These are phyloP conservation scores for Glaciozyma antarctica DNA, from an alignment of 768 basidiomycete genomes.

Conservation along the genomic window DNA sequence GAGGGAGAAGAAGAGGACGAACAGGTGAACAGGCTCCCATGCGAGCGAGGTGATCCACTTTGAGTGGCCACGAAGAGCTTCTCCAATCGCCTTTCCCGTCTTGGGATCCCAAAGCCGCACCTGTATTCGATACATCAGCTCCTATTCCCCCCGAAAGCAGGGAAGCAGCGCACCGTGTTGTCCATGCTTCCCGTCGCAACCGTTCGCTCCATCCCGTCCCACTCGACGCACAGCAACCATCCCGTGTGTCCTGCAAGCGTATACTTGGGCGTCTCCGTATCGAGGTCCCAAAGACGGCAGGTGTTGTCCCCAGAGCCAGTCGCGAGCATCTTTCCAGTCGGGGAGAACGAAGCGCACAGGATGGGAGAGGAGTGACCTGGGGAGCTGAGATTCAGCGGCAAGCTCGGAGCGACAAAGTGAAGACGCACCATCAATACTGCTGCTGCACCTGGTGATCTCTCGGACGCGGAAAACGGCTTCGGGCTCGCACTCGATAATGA, in stretches of 20 bases:
- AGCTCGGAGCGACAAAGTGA: background rate
- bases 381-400: background rate
- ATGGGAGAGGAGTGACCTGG: conserved; percentile 85
- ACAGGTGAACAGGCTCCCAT: conserved; percentile 96
- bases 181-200: conserved; percentile 92
- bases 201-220: conserved; percentile 85
- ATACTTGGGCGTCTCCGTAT: conserved; percentile 83
- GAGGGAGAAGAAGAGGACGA: conserved; percentile 34
- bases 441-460: conserved; percentile 83
- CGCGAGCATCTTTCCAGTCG: conserved; percentile 78
- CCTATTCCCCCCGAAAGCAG: background rate
- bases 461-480: conserved; percentile 92
- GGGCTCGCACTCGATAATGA: conserved; percentile 81
- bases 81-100: conserved; percentile 76
- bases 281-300: conserved; percentile 85
- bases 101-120: conserved; percentile 88
- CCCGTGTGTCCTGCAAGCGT: conserved; percentile 80
- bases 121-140: conserved; percentile 37
- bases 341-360: conserved; percentile 88
- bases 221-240: conserved; percentile 95
- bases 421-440: conserved; percentile 30
- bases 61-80: conserved; percentile 80
- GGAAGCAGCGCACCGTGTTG: conserved; percentile 55
- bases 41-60: conserved; percentile 94
- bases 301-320: conserved; percentile 93